Percentiles rank a stretch among this genome's conserved stretches.
phyloP scores from a whole-genome alignment of 345 rosid genomes.

The Eutrema japonicum region DNA sequence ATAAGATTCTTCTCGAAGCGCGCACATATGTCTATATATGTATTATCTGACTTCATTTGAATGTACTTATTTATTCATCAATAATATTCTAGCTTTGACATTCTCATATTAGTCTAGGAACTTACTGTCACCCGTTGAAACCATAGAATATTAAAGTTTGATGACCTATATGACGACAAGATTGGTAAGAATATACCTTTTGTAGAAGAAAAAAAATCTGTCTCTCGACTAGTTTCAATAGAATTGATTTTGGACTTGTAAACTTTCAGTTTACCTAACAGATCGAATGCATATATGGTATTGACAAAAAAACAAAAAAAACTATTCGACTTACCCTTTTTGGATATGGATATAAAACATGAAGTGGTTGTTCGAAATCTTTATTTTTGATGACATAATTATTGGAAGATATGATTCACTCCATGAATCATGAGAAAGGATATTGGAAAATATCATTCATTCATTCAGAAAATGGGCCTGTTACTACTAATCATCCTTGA shows the following conservation, averaged over 20 bases:
- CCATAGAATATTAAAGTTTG: slow-evolving; percentile 7
- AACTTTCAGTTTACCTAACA: not conserved
- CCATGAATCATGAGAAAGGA: not conserved
- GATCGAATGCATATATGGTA: not conserved
- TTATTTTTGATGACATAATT: not conserved
- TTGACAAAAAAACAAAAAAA: not conserved
- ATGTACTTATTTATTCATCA: slow-evolving; percentile 1
- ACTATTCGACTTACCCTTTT: too few species aligned
- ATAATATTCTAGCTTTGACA: slow-evolving; percentile 25
- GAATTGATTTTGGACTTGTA: not conserved
- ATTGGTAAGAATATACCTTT: slow-evolving; percentile 4
- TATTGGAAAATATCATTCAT: not conserved
- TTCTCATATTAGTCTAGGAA: slow-evolving; percentile 13
- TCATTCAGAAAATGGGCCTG: slow-evolving; percentile 23
- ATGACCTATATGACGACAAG: slow-evolving; percentile 20
- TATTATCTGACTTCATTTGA: slow-evolving; percentile 10
- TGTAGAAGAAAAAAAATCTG: not conserved
- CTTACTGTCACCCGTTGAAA: not conserved
- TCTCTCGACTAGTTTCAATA: not conserved
- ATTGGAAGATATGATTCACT: not conserved
- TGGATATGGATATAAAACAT: not conserved
- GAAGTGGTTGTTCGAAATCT: not conserved
- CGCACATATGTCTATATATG: not conserved
- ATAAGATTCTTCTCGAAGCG: slow-evolving; percentile 5
- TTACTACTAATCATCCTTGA: not conserved